These are phyloP conservation scores for Phellopilus nigrolimitatus DNA, from an alignment of 1,284 basidiomycete species.

Conservation along the genomic window DNA sequence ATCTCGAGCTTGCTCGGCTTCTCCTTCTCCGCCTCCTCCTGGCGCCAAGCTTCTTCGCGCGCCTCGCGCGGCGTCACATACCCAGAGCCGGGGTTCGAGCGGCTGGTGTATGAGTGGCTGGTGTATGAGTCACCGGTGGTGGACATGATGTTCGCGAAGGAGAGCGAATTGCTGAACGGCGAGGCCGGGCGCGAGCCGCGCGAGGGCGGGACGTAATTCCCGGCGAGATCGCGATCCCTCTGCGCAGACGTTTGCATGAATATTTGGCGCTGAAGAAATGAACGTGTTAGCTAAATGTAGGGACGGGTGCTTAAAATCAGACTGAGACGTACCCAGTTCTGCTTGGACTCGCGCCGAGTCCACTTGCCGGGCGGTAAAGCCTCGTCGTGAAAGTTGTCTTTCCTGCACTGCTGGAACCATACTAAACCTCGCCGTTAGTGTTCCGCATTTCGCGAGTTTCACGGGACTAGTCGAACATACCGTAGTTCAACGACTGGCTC, in stretches of 20 bases:
- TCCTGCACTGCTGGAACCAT: slow-evolving; percentile 85
- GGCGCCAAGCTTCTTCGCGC: slow-evolving; percentile 69
- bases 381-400: slow-evolving; percentile 74
- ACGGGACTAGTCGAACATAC: slow-evolving; percentile 37
- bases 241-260: slow-evolving; percentile 46
- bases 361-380: slow-evolving; percentile 75
- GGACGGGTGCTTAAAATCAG: not conserved
- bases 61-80: slow-evolving; percentile 74
- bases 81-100: slow-evolving; percentile 57
- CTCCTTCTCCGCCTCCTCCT: slow-evolving; percentile 47
- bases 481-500: slow-evolving; percentile 86
- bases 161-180: slow-evolving; percentile 28
- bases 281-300: not conserved
- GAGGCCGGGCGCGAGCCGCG: slow-evolving; percentile 25
- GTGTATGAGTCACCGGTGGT: slow-evolving; percentile 30
- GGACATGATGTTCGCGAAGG: slow-evolving; percentile 17
- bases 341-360: slow-evolving; percentile 82
- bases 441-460: slow-evolving; percentile 10
- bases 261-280: slow-evolving; percentile 44
- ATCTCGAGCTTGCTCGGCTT: slow-evolving; percentile 75
- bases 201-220: slow-evolving; percentile 32
- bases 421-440: slow-evolving; percentile 41
- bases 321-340: slow-evolving; percentile 66
- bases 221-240: slow-evolving; percentile 39
- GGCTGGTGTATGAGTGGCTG: slow-evolving; percentile 35